phyloP scores from a whole-genome alignment of 1,139 yeast species.

The Diutina ranongensis region DNA sequence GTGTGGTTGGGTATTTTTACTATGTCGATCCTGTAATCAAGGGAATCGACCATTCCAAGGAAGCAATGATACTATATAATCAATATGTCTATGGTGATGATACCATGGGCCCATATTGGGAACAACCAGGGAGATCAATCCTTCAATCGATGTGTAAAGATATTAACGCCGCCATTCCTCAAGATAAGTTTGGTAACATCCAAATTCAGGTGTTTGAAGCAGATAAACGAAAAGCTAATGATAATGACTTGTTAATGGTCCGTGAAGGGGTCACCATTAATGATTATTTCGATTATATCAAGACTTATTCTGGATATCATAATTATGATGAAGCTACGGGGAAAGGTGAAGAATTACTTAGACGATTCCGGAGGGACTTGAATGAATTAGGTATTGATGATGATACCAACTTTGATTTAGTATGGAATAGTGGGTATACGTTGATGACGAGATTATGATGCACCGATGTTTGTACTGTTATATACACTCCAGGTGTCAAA shows the following conservation, averaged over 20 bases:
- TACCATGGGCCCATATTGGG: constrained; percentile 32
- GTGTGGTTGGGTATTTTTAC: constrained; percentile 32
- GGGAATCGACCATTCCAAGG: constrained; percentile 15
- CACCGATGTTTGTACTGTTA: constrained; percentile 6
- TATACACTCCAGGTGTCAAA: constrained; percentile 5
- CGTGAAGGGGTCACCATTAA: constrained; percentile 15
- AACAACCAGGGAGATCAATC: constrained; percentile 31
- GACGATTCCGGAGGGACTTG: constrained; percentile 16
- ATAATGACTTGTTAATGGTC: constrained; percentile 15
- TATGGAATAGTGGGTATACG: constrained; percentile 32
- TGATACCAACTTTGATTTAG: constrained; percentile 21
- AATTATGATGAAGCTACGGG: constrained; percentile 21
- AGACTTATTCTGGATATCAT: constrained; percentile 30
- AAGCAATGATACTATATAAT: constrained; percentile 16
- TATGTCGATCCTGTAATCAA: constrained; percentile 30
- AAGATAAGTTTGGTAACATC: constrained; percentile 18
- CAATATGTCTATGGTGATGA: constrained; percentile 28
- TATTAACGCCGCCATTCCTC: constrained; percentile 24
- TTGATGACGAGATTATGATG: constrained; percentile 15
- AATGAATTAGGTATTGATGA: constrained; percentile 22
- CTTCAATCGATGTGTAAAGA: constrained; percentile 18
- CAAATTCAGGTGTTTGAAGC: constrained; percentile 19
- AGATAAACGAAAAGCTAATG: constrained; percentile 10
- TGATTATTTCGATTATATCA: constrained; percentile 20
- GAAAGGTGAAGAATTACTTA: constrained; percentile 15